Evolutionary conservation across 2,329 filamentous ascomycete species (phyloP).

Genomic region (Xylaria sp.): DNA sequence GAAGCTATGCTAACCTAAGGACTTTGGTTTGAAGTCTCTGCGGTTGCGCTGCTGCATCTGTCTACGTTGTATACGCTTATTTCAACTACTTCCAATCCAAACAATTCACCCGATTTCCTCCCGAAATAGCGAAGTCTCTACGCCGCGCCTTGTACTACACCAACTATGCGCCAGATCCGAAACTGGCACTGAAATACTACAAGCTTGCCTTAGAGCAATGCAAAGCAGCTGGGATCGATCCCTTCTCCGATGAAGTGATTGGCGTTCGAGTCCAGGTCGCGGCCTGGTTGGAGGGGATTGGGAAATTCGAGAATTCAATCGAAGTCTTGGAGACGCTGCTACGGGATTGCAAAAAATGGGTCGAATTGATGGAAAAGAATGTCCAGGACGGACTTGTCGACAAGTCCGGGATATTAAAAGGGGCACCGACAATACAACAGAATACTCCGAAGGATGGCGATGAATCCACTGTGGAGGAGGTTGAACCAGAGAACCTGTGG

Average conservation of each 20-base stretch:
- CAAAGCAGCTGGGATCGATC: constrained; percentile 77
- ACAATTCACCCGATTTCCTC: constrained; percentile 66
- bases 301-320: constrained; percentile 71
- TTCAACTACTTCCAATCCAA: constrained; percentile 61
- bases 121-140: constrained; percentile 75
- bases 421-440: constrained; percentile 13
- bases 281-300: constrained; percentile 77
- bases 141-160: constrained; percentile 87
- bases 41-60: constrained; percentile 40
- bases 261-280: constrained; percentile 86
- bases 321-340: constrained; percentile 80
- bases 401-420: constrained; percentile 45
- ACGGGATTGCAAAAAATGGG: constrained; percentile 69
- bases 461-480: constrained; percentile 18
- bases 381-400: constrained; percentile 54
- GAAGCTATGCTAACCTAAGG: constrained; percentile 31
- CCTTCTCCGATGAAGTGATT: constrained; percentile 87
- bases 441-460: constrained; percentile 25
- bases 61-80: constrained; percentile 53
- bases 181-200: constrained; percentile 83
- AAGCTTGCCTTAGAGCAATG: constrained; percentile 77
- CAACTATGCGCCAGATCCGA: constrained; percentile 75
- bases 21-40: constrained; percentile 42
- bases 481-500: constrained; percentile 56
- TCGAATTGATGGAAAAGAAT: constrained; percentile 58